Base-by-base conservation (phyloP, 306 rosid species). In the Lablab purpureus region DNA sequence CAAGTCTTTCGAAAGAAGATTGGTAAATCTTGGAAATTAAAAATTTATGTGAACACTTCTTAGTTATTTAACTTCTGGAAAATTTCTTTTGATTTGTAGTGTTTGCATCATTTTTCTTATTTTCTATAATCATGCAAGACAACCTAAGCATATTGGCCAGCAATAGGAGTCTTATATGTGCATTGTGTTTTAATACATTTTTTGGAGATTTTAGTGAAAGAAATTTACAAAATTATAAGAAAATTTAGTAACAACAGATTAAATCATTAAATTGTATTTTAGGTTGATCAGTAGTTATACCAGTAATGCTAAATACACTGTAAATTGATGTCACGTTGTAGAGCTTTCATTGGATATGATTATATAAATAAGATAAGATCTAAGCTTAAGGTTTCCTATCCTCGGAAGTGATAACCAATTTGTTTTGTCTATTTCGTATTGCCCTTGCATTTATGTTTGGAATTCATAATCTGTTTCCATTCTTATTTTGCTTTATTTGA, bases 1-100 rank as follows among this genome's bases (percentile, higher is more conserved):
- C 81, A 68, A 81, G 73, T 82, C 74, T 41, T 82, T 72, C 56
- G 80, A 87, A 78, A 77, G 47, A 84, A 85, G 87, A 64, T 69
- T 10, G 55, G 19, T 52, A 22, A 77, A 59, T 63, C 56, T 51
- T 40, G 67, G 55, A 46, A 56, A 45, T 52, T 52, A 43, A 46
- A 30, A 64, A 12, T 45, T 63, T 75, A n/a, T 37, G 18, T 68
- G 22, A 79, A 17, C 69, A 71, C 5, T 8, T 75, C 34, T 40
- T 5, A 50, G 13, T 70, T 70, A 59, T 19, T 67, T 66, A 18
- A 25, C 25, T 63, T 63, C 74, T 71, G 46, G 52, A 32, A 21
- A 71, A 71, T 27, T 40, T 66, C 71, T 49, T 37, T 50, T n/a
- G 23, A 76, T 54, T 73, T 56, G 23, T 41, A 10, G n/a, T 63